Conservation (phyloP, 805 yeast species). For the Sugiyamaella mastotermitis region DNA sequence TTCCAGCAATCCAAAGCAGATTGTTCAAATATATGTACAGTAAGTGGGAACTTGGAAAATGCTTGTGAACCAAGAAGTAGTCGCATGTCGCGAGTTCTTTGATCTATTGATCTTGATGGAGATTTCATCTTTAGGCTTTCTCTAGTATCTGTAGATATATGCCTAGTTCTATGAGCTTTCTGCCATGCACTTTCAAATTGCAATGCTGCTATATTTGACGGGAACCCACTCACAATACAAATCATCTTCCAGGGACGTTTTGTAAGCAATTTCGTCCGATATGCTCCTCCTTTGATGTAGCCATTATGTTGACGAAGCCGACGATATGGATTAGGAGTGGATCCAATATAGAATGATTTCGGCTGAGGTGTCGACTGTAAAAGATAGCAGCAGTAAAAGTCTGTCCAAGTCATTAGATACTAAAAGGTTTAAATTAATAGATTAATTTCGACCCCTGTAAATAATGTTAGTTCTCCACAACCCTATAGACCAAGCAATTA, state of each 20-base stretch:
- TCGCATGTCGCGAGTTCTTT: constrained; percentile 25
- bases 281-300: constrained; percentile 56
- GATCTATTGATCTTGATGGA: constrained; percentile 17
- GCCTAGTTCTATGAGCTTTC: constrained; percentile 61
- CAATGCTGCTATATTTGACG: constrained; percentile 59
- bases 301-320: constrained; percentile 80
- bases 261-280: constrained; percentile 49
- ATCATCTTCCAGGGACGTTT: constrained; percentile 73
- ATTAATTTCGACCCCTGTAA: too few relatives aligned
- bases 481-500: too few relatives aligned
- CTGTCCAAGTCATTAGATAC: too few relatives aligned
- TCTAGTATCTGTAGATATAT: constrained; percentile 39
- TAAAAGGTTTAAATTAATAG: too few relatives aligned
- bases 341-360: constrained; percentile 66
- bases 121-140: constrained; percentile 27
- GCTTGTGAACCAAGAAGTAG: constrained; percentile 22
- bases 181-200: constrained; percentile 87
- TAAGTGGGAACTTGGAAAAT: constrained; percentile 23
- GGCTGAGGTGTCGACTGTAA: constrained; percentile 54
- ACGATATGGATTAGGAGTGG: constrained; percentile 69
- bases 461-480: too few relatives aligned
- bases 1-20: constrained; percentile 22
- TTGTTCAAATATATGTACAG: constrained; percentile 25
- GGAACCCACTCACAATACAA: constrained; percentile 62
- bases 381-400: constrained; percentile 60